Base-by-base conservation (phyloP, 2,329 filamentous ascomycete species). In the Botrytis byssoidea region DNA sequence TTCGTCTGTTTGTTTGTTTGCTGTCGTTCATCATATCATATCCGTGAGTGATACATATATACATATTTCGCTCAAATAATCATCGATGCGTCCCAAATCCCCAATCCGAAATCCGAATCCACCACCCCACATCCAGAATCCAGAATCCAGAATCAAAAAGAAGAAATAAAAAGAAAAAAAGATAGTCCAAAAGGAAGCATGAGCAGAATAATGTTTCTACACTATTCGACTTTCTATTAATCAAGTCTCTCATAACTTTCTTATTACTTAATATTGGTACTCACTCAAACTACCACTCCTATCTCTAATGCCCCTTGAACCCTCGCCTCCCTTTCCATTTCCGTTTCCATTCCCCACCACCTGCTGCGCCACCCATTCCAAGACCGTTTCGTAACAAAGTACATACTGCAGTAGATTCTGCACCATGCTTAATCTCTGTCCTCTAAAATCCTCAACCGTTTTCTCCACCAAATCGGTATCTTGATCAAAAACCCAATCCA, bases 401-500 rank as follows among this genome's bases (percentile, higher is more conserved):
- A 98, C 95, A 83, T 92, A 98, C 82, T 99, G 96, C 75, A 93
- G 87, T 74, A 98, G 84, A 79, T 92, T 98, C 83, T 98, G 96
- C 61, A 99, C 95, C 95, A 98, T 99, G 83, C 94, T 98, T 32
- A 98, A 84, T 77, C 96, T 86, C 84, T 99, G 96, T 67, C 88
- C 86, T 73, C 96, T 87, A 82, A 99, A 97, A 79, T 98, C 94
- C 78, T 96, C 92, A 1, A 99, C 95, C 0, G 95, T 96, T 81
- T 90, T 91, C 75, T 93, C 91, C 66, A 99, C 90, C 74, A 98
- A 83, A 81, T 99, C 96, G 2, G 93, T 81, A 40, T 89, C 87
- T 65, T 93, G 89, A 75, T 92, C 87, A 22, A 86, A 83, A n/a
- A 95, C 81, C 92, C 93, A 97, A 2, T 86, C 87, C 65, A 91